Conservation (phyloP, 768 basidiomycete species). For the Mycena maculata region DNA sequence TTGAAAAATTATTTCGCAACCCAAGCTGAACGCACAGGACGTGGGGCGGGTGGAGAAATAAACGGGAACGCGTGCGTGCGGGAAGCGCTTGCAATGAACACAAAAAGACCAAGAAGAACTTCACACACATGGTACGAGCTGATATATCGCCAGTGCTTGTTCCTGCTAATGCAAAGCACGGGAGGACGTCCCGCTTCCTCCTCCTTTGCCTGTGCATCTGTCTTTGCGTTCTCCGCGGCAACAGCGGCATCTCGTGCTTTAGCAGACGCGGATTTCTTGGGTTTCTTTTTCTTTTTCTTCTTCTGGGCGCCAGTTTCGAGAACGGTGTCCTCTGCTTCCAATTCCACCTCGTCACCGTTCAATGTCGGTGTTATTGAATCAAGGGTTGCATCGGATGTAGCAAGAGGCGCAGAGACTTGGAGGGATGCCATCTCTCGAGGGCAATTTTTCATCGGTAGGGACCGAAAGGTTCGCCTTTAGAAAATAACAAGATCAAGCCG, state of each 20-base stretch:
- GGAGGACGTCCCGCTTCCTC: slow-evolving; percentile 65
- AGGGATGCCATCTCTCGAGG: slow-evolving; percentile 10
- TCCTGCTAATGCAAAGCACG: slow-evolving; percentile 87
- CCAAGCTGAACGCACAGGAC: too few relatives aligned
- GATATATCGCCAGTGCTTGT: slow-evolving; percentile 96
- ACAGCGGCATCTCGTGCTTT: slow-evolving; percentile 51
- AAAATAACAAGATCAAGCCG: too few relatives aligned
- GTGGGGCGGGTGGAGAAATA: too few relatives aligned
- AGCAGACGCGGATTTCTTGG: slow-evolving; percentile 64
- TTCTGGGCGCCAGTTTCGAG: slow-evolving; percentile 47
- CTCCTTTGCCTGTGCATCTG: slow-evolving; percentile 44
- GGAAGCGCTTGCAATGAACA: too few relatives aligned
- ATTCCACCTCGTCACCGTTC: slow-evolving; percentile 4
- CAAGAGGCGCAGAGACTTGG: neutral
- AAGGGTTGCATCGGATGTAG: neutral
- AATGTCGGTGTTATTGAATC: neutral
- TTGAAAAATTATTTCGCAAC: too few relatives aligned
- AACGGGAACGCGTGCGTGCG: too few relatives aligned
- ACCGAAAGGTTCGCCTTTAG: too few relatives aligned
- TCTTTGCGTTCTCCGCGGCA: slow-evolving; percentile 36
- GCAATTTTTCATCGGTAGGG: too few relatives aligned
- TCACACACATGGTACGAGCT: slow-evolving; percentile 87
- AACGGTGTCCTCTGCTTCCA: slow-evolving; percentile 11
- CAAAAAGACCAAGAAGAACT: slow-evolving; percentile 18
- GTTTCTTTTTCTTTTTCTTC: slow-evolving; percentile 79